Conservation (phyloP, 2,329 filamentous ascomycete genomes). For the Colletotrichum spaethianum region DNA sequence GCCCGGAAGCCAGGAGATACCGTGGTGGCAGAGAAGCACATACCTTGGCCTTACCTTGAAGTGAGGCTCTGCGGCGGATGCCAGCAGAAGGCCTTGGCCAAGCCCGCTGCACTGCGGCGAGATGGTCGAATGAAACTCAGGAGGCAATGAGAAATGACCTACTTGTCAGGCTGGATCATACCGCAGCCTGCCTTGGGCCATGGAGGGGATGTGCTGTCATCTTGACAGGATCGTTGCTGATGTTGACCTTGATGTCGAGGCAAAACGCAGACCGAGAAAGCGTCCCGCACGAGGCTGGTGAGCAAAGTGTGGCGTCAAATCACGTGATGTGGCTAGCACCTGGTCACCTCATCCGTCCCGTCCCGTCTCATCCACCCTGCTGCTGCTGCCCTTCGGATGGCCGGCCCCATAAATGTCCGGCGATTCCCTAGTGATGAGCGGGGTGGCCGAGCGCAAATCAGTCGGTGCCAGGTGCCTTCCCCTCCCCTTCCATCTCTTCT, state of each 20-base stretch:
- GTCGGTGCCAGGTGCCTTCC: background rate
- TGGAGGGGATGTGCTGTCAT: slow-evolving; percentile 27
- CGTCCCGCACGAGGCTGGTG: slow-evolving; percentile 41
- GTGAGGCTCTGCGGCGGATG: slow-evolving; percentile 38
- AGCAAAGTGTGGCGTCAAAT: background rate
- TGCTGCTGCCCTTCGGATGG: slow-evolving; percentile 6
- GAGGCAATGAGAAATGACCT: background rate
- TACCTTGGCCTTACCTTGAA: slow-evolving; percentile 39
- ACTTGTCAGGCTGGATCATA: background rate
- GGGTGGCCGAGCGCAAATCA: background rate
- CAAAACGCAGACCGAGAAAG: slow-evolving; percentile 40
- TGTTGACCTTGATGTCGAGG: slow-evolving; percentile 39
- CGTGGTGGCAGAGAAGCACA: slow-evolving; percentile 18
- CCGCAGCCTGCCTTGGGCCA: slow-evolving; percentile 22
- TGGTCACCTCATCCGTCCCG: background rate
- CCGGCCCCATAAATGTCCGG: slow-evolving; percentile 4
- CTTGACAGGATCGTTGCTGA: slow-evolving; percentile 33
- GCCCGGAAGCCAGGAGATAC: background rate
- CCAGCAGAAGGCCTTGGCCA: slow-evolving; percentile 32
- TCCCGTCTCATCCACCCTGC: background rate
- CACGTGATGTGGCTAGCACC: slow-evolving; percentile 34
- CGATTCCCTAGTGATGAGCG: background rate
- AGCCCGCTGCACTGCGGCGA: slow-evolving; percentile 12
- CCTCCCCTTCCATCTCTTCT: background rate
- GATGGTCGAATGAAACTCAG: background rate